These are phyloP conservation scores for Hericium alpestre DNA, from an alignment of 768 basidiomycete genomes.

Conservation along the genomic window DNA sequence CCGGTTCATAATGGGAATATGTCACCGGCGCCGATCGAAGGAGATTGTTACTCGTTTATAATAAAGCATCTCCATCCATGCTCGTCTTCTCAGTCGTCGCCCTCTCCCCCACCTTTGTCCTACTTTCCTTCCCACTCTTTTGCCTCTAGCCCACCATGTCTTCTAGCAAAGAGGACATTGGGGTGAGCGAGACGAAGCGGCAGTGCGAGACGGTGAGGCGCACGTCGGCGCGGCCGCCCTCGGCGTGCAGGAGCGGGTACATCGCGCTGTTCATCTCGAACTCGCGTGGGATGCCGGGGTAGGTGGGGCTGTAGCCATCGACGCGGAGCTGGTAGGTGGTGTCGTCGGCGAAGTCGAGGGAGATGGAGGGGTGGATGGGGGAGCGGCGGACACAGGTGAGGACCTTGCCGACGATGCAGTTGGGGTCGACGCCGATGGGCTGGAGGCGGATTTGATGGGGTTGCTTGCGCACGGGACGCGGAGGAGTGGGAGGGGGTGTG, in stretches of 20 bases:
- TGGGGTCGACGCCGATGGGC: slow-evolving; percentile 21
- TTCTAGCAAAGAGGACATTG: not conserved
- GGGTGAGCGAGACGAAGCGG: slow-evolving; percentile 37
- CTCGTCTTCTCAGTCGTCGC: not conserved
- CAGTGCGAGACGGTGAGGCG: slow-evolving; percentile 41
- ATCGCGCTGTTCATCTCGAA: slow-evolving; percentile 41
- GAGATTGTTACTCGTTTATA: not conserved
- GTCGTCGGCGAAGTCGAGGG: slow-evolving; percentile 26
- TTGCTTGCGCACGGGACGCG: slow-evolving; percentile 4
- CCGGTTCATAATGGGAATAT: not conserved
- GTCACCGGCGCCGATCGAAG: not conserved
- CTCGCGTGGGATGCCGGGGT: slow-evolving; percentile 47
- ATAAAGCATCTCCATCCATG: not conserved
- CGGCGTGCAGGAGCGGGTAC: slow-evolving; percentile 28
- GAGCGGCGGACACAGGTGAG: slow-evolving; percentile 23
- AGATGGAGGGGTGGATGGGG: slow-evolving; percentile 23
- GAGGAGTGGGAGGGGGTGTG: not conserved
- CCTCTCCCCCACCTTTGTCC: not conserved
- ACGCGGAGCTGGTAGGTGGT: slow-evolving; percentile 37
- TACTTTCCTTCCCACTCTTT: not conserved
- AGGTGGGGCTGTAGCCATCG: slow-evolving; percentile 49
- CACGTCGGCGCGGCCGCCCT: slow-evolving; percentile 15
- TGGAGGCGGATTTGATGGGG: slow-evolving; percentile 10
- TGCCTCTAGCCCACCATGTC: not conserved
- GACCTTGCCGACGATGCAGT: slow-evolving; percentile 22